These are phyloP conservation scores for Fusarium devonianum DNA, from an alignment of 2,329 filamentous ascomycete species.

Conservation along the genomic window DNA sequence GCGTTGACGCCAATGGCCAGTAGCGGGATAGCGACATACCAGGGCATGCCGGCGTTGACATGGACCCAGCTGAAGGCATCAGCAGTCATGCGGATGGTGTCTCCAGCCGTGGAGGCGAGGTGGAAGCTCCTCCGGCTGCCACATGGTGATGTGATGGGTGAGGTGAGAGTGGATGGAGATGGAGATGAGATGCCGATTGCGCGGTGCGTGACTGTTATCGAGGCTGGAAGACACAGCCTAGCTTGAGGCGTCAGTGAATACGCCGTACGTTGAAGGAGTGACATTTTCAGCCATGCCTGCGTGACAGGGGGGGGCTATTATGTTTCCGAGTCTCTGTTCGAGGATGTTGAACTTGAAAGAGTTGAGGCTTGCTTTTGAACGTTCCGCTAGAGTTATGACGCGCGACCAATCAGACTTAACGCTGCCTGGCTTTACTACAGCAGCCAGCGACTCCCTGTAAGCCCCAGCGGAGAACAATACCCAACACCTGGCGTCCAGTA, in stretches of 20 bases:
- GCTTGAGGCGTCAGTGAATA: conserved; percentile 18
- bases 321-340: conserved; percentile 6
- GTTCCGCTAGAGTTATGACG: background rate
- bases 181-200: no score
- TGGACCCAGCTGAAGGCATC: conserved; percentile 55
- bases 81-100: conserved; percentile 51
- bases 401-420: conserved; percentile 22
- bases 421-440: no score
- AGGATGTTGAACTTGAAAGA: conserved; percentile 14
- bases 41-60: conserved; percentile 53
- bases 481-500: no score
- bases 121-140: conserved; percentile 44
- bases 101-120: conserved; percentile 42
- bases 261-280: conserved; percentile 21
- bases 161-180: conserved; percentile 8
- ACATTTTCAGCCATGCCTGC: conserved; percentile 30
- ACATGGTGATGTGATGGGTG: conserved; percentile 14
- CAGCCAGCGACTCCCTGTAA: no score
- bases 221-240: conserved; percentile 14
- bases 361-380: conserved; percentile 17
- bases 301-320: conserved; percentile 1
- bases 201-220: conserved; percentile 8
- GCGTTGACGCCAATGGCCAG: conserved; percentile 56
- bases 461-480: no score
- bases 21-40: conserved; percentile 63